A percentile compares a stretch with the other conserved stretches of the same genome.
Evolutionary conservation across 2,329 filamentous ascomycete species (phyloP).

Genomic region (Huntiella decipiens): DNA sequence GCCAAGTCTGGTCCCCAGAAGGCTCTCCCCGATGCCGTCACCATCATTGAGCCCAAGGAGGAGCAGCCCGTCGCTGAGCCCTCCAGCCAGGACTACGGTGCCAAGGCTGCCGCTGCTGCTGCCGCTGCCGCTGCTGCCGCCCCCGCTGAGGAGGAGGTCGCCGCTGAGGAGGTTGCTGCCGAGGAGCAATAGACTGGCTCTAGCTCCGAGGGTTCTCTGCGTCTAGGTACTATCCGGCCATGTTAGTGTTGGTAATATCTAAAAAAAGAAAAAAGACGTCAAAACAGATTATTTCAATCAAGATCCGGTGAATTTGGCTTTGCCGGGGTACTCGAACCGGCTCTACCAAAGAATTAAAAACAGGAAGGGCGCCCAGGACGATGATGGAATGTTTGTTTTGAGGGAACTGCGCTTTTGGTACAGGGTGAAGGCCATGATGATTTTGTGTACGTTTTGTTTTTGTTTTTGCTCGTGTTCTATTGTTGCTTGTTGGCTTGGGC

Average conservation of each 20-base stretch:
- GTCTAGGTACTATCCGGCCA: slow-evolving; percentile 9
- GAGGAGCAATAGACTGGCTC: slow-evolving; percentile 21
- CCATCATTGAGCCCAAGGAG: slow-evolving; percentile 99
- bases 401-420: too few species aligned
- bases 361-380: too few species aligned
- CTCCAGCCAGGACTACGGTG: slow-evolving; percentile 95
- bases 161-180: slow-evolving; percentile 31
- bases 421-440: too few species aligned
- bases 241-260: slow-evolving; percentile 8
- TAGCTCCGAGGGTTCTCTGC: slow-evolving; percentile 11
- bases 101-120: slow-evolving; percentile 59
- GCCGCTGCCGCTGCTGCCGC: slow-evolving; percentile 37
- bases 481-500: too few species aligned
- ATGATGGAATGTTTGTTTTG: too few species aligned
- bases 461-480: too few species aligned
- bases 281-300: background rate
- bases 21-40: slow-evolving; percentile 93
- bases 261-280: background rate
- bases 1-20: slow-evolving; percentile 97
- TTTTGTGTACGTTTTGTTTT: too few species aligned
- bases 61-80: slow-evolving; percentile 89
- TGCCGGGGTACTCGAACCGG: too few species aligned
- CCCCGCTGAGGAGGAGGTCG: slow-evolving; percentile 35
- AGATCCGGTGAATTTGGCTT: too few species aligned
- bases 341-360: too few species aligned